Base-by-base conservation (phyloP, 805 yeast species). In the Candida silvatica region DNA sequence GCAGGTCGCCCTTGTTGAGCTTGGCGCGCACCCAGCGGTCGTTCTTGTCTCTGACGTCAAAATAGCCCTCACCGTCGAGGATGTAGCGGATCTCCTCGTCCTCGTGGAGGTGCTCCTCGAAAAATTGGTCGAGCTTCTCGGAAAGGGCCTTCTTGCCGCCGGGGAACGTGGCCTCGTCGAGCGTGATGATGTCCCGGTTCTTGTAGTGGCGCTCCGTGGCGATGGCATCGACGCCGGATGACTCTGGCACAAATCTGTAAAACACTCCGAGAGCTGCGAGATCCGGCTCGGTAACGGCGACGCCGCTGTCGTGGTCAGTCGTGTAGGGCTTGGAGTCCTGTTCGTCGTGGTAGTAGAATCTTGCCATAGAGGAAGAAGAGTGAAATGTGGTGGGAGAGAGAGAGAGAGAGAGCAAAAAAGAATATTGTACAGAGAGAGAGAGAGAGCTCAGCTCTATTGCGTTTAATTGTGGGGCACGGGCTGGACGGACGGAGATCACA, bases 41-140 rank as follows among this genome's bases (percentile, higher is more conserved):
- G 9, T 68, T 51, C 20, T 62, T 51, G 48, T 74, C 80, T 45
- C 95, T 69, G 6, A 90, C 85, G 51, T 90, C 97, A 51, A 90
- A 90, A 59, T 71, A 90, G 0, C 98, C 97, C 37, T 77, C 81
- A 8, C 98, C 98, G 19, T 81, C 95, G 15, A 81, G 51, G 35
- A 87, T 75, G 59, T 87, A 90, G 45, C 98, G 67, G 53, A 90
- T 90, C 62, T 90, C 98, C 60, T 90, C 98, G 54, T 90, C 98
- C 54, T 90, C 97, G 54, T 90, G 98, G 36, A 86, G 66, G 58
- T 90, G 98, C 52, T 90, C 96, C 31, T 70, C 64, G 61, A 77
- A 84, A 58, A 88, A 87, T 29, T 61, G 69, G 42, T 71, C 65
- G 56, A 90, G 66, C 56, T 86, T 85, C 34, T 62, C 65, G 43